Base-by-base conservation (phyloP, 345 rosid species). In the Bruguiera parviflora region DNA sequence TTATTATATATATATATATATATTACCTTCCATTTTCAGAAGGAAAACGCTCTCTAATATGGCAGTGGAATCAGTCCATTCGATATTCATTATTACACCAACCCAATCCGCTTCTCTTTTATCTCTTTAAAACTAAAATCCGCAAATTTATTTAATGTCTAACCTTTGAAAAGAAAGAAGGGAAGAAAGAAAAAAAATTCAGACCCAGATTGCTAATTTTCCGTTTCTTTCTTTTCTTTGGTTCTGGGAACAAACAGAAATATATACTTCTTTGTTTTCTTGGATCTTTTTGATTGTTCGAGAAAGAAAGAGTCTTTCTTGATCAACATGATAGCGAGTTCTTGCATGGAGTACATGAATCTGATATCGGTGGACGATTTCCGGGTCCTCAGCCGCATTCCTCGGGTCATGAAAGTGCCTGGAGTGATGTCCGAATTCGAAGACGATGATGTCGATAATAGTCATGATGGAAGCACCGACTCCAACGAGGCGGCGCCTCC, bases 361-460 rank as follows among this genome's bases (percentile, higher is more conserved):
- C 68, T 91, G 70, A 75, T 87, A 24, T 81, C 92, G 1, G 64
- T 79, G 2, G 94, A 91, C 61, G 94, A 91, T 73, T 88, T 84
- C 61, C 78, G 75, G 53, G 68, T 79, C 62, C 67, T 80, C 82
- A 77, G 79, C 67, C 95, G 84, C 73, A 77, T 87, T 63, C 95
- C 92, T 0, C 66, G 76, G 64, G 78, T 80, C 21, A 83, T 80
- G 80, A 86, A 79, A 43, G 18, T 43, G 49, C 18, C 49, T 43
- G 49, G 49, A n/a, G 74, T 87, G 35, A 75, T 81, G 19, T 73
- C 85, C 28, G 80, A 79, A 16, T 68, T 74, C 58, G 86, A 77
- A 13, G 49, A 11, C 3, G 78, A 58, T 11, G 71, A 68, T 21
- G 64, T 55, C 8, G 71, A 68, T 24, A 64, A 56, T 1, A 56